Percentiles rank a stretch among this genome's conserved stretches.
These are phyloP conservation scores for Aschersonia sp. DNA, from an alignment of 2,329 filamentous ascomycete genomes.

Conservation along the genomic window DNA sequence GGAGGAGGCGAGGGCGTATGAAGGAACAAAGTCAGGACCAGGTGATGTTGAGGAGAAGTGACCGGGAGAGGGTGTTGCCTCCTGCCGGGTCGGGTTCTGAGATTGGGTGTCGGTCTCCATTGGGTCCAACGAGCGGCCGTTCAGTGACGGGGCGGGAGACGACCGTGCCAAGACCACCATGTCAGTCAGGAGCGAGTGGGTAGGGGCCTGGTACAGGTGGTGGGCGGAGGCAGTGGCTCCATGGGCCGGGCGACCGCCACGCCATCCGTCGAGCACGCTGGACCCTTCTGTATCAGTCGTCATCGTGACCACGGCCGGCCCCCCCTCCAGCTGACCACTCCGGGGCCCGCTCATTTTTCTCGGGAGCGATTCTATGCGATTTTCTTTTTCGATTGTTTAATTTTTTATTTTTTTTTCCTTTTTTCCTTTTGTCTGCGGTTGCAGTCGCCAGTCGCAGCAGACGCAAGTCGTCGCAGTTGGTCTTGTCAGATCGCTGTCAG, in stretches of 20 bases:
- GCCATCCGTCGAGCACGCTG: too few species aligned
- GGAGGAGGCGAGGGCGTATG: too few species aligned
- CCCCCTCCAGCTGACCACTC: too few species aligned
- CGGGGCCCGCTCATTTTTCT: too few species aligned
- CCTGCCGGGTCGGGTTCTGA: conserved; percentile 21
- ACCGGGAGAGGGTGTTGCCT: conserved; percentile 12
- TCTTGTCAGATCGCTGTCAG: too few species aligned
- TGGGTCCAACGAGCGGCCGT: too few species aligned
- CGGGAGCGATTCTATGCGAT: not conserved
- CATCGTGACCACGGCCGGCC: too few species aligned
- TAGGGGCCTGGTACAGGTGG: not conserved
- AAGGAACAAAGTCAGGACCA: too few species aligned
- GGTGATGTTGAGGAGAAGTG: conserved; percentile 7
- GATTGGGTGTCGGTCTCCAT: conserved; percentile 13
- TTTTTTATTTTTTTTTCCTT: not conserved
- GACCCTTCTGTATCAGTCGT: too few species aligned
- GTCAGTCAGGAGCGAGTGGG: not conserved
- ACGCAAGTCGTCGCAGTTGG: too few species aligned
- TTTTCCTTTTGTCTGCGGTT: not conserved
- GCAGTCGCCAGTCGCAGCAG: too few species aligned
- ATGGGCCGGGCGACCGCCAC: not conserved
- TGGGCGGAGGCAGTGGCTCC: not conserved
- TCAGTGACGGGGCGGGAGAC: not conserved
- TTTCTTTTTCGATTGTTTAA: not conserved
- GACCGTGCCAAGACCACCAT: not conserved